These are phyloP conservation scores for Byssothecium circinans DNA, from an alignment of 2,329 filamentous ascomycete species.

Conservation along the genomic window DNA sequence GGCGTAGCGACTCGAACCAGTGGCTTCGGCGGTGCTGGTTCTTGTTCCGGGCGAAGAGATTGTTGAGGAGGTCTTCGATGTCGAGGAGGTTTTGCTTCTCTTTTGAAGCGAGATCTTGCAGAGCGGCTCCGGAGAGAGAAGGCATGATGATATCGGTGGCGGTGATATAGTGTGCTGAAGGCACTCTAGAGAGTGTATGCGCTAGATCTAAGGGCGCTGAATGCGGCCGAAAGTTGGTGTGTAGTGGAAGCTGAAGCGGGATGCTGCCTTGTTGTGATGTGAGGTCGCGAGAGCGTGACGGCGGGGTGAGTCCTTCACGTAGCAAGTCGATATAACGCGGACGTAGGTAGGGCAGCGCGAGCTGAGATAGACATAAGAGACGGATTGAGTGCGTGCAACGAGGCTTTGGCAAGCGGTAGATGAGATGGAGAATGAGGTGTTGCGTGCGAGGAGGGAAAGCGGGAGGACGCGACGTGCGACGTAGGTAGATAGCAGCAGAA, in stretches of 20 bases:
- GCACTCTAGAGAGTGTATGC: neutral
- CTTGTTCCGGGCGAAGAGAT: conserved; percentile 79
- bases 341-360: neutral
- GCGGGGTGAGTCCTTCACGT: neutral
- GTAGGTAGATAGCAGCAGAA: neutral
- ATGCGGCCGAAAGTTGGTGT: neutral
- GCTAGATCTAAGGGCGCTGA: neutral
- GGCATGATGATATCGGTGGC: neutral
- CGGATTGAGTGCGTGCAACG: neutral
- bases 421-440: neutral
- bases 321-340: neutral
- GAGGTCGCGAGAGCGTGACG: neutral
- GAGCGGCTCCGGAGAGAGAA: conserved; percentile 21
- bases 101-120: conserved; percentile 21
- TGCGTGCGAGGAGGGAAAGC: neutral
- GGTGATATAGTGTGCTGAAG: neutral
- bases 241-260: neutral
- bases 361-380: neutral
- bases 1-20: conserved; percentile 78
- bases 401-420: neutral
- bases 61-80: conserved; percentile 62
- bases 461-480: neutral
- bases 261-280: neutral
- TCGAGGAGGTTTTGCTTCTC: conserved; percentile 40
- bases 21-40: conserved; percentile 82